Base-by-base conservation (phyloP, 1,139 yeast species). In the Candida sp. region DNA sequence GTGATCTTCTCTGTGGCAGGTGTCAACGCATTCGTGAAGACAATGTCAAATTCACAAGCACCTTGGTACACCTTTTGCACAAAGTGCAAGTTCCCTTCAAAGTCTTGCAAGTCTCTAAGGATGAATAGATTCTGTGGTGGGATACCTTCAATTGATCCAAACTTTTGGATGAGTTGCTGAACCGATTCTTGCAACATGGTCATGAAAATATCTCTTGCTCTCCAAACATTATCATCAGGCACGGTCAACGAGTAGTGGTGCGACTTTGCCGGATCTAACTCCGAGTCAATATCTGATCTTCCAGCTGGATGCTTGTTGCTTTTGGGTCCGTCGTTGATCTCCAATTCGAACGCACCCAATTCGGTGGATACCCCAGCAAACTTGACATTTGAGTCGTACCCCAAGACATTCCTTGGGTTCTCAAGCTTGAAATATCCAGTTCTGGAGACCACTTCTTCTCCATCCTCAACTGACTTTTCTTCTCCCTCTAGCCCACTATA, bases 171-270 rank as follows among this genome's bases (percentile, higher is more conserved):
- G 32, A 87, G 63, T n/a, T 73, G 70, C 49, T 78, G 69, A 12
- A 92, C 71, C 3, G 90, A 83, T 51, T 90, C 96, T 60, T 86
- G 87, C 40, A 91, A 62, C 55, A 92, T 59, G 0, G 92, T 83
- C 62, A 84, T 72, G 63, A 87, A 89, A 5, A 93, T 80, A 51
- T 91, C 97, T 54, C 80, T 80, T 2, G 96, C 96, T 62, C 79
- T 79, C 98, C 98, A 93, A 5, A 83, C 77, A 54, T 85, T 79
- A 42, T 82, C 90, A 60, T 81, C 84, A 0, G 97, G 97, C 3
- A 90, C 86, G 25, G 72, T 75, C 57, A 93, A 70, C 26, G 94
- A 84, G 35, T 85, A 62, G 64, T 90, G 90, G 57, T 88, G 90
- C 0, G 90, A 72, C 47, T 71, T 75, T 0, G 74, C 61, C 4